Evolutionary conservation across 352 stramenopile species (phyloP), one percentile per base, ranked within the genome.

Genomic region (Phytopythium delawarense): DNA sequence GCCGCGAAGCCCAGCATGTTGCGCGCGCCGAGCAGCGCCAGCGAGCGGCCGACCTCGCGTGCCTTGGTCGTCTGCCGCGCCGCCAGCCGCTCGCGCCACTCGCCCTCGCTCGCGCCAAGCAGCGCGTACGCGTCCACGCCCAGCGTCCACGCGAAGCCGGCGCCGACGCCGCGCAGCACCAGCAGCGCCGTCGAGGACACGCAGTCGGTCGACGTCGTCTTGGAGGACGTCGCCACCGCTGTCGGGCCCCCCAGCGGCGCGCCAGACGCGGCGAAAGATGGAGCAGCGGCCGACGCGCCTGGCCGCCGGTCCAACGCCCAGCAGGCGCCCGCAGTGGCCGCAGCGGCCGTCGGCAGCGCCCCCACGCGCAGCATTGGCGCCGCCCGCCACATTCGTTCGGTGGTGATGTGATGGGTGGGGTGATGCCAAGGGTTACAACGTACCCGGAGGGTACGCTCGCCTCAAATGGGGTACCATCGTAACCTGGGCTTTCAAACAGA

Each of bases 61-160:
- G 46, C 34, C 39, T 73, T 64, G 15, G 66, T 78, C 15, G 66
- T 72, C 12, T 51, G 56, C 20, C 62, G 64, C 15, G 52, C 59
- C 11, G 65, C 70, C 28, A 87, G 53, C 32, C 65, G 67, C 40
- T 80, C 65, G 5, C 48, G 58, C 80, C 77, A 89, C 35, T 81
- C 59, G 4, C 32, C 30, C 9, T 81, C 67, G 5, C 75, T 69
- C 18, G 71, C 69, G 18, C 63, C 67, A 18, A 87, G 55, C 34
- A 92, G 51, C 37, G 61, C 69, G 64, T 94, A 94, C 16, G 71
- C 70, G 45, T 94, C 84, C 39, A 90, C 81, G 42, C 67, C 78
- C n/a, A 94, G 69, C 4, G 84, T 92, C 84, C 84, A 94, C 28
- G 84, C 82, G 13, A 89, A 30, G 25, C 84, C 84, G 15, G 84